Percentiles rank a stretch among this genome's conserved stretches.
phyloP scores from a whole-genome alignment of 2,329 filamentous ascomycete species.

The Monosporascus cannonballus region DNA sequence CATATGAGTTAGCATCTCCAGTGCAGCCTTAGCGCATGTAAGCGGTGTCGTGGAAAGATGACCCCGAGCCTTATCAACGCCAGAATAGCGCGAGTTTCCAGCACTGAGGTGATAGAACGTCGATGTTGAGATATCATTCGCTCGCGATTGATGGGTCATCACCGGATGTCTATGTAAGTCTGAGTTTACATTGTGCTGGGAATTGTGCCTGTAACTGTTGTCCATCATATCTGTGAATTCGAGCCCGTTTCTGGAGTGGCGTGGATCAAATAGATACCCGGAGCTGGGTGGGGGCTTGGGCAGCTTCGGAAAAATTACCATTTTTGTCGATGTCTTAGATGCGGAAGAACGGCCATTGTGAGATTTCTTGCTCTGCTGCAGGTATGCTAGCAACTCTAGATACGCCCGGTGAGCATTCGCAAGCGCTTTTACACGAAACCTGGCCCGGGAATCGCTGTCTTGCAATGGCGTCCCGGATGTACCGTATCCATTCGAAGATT shows the following conservation, averaged over 20 bases:
- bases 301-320: slow-evolving; percentile 50
- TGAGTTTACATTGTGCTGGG: slow-evolving; percentile 7
- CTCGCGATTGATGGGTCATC: slow-evolving; percentile 10
- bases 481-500: slow-evolving; percentile 16
- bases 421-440: slow-evolving; percentile 63
- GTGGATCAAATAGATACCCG: slow-evolving; percentile 8
- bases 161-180: slow-evolving; percentile 9
- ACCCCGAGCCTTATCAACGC: slow-evolving; percentile 13
- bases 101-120: slow-evolving; percentile 18
- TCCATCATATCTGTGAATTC: slow-evolving; percentile 8
- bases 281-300: slow-evolving; percentile 27
- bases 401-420: slow-evolving; percentile 68
- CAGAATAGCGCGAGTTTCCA: slow-evolving; percentile 13
- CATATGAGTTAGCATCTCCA: slow-evolving; percentile 66
- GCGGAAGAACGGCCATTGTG: slow-evolving; percentile 32
- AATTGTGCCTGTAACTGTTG: slow-evolving; percentile 7
- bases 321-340: slow-evolving; percentile 36
- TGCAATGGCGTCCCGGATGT: slow-evolving; percentile 8
- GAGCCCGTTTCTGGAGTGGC: slow-evolving; percentile 10
- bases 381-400: slow-evolving; percentile 59
- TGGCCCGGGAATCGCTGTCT: slow-evolving; percentile 25
- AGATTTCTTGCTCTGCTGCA: slow-evolving; percentile 54
- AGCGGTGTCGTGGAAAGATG: slow-evolving; percentile 33
- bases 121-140: slow-evolving; percentile 10
- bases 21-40: slow-evolving; percentile 56